Evolutionary conservation across 306 rosid species (phyloP), one percentile per base, ranked within the genome.

Genomic region (Inga laurina): DNA sequence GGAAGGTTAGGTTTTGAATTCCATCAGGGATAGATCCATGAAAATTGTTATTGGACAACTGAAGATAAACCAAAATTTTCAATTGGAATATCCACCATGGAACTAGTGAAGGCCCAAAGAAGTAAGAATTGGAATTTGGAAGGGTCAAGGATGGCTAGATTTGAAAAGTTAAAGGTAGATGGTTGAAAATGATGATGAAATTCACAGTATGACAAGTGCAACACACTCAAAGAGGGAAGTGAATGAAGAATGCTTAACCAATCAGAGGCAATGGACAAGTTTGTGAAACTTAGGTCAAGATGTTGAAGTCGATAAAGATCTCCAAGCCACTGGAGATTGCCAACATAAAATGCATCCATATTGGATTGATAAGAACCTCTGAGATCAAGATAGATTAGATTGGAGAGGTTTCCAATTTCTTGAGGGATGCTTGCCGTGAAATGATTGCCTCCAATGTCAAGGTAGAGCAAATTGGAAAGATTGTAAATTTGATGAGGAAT

Each of bases 171-270:
- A 4, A 16, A 5, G 39, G 10, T 43, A 13, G 54, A 4, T 32
- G 59, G 54, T 7, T 45, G 77, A 11, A 34, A 9, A 39, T 22
- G 22, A 32, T 8, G 8, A 27, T 41, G 5, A 7, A 81, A n/a
- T 0, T 0, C 16, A 51, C 82, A 77, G 0, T 0, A 0, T 18
- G 0, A 1, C 72, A 85, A 85, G 44, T 16, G 34, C 35, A 85
- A 37, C 8, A 32, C 32, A 1, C 2, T 32, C 32, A 32, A 32
- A 76, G 80, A 44, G 21, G 91, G 80, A 22, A 88, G 79, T 45
- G 27, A 8, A 35, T 78, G 79, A 13, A 67, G 22, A 67, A 68
- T 37, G 74, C 54, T 49, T 49, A 49, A 82, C 90, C 88, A 84
- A 27, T 81, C 66, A 75, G 54, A 69, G 49, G 49, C 15, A 8